Base-by-base conservation (phyloP, 441 rosid species). In the Biscutella laevigata region DNA sequence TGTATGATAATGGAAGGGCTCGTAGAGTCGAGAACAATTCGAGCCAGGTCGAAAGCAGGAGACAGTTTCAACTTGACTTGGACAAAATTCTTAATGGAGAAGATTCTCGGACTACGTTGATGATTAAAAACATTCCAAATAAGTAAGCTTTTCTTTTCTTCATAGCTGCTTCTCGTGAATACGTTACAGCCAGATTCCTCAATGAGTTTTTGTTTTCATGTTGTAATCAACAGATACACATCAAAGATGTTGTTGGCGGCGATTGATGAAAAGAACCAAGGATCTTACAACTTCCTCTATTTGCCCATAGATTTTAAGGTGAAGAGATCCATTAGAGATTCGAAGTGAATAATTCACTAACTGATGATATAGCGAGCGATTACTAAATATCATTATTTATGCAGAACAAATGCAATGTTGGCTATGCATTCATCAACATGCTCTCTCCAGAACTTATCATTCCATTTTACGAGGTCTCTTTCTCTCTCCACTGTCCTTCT, bases 351-450 rank as follows among this genome's bases (percentile, higher is more conserved):
- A 10, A 8, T 25, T 33, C 43, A 30, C 9, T 30, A 6, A 40
- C 24, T n/a, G n/a, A n/a, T 48, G 33, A 55, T 34, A 41, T 26
- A 61, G 40, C 6, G 28, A 45, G 22, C 32, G 29, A 67, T 64
- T 55, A 8, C 33, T 19, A 36, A 20, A 9, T 53, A 24, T 33
- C n/a, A n/a, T 45, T 61, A 34, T 62, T 14, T 13, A 64, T 45
- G 86, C 91, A 94, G 99, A 94, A 94, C 71, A 94, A 94, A 62
- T 94, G 99, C 83, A 94, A 94, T 49, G 99, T 94, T 74, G 99
- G 99, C 16, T 94, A 94, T 59, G 99, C 99, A 30, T 94, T 94
- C 72, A 94, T 94, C 62, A 94, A 94, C 64, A 94, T 94, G 97
- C 61, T 86, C 58, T 78, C 88, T 46, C 88, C 99, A 14, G 70